These are phyloP conservation scores for Globisporangium cystogenes DNA, from an alignment of 352 stramenopile species.

Conservation along the genomic window DNA sequence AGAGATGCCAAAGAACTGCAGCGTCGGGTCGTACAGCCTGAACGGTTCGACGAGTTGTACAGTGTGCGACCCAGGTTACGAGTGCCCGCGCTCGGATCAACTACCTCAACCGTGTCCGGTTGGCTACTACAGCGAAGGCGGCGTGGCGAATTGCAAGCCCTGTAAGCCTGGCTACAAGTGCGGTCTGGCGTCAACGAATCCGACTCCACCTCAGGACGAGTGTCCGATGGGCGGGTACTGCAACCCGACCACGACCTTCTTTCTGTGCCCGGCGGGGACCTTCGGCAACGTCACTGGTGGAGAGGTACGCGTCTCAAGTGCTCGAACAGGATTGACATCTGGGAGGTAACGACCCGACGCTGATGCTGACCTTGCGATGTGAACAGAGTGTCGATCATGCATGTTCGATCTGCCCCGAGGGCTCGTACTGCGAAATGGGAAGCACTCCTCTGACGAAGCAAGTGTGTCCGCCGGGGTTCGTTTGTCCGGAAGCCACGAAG, in stretches of 20 bases:
- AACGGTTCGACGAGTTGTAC: conserved; percentile 60
- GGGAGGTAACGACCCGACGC: not conserved
- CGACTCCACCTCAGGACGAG: conserved; percentile 78
- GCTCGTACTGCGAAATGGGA: conserved; percentile 77
- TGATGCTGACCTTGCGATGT: not conserved
- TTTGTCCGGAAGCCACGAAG: conserved; percentile 68
- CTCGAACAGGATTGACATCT: not conserved
- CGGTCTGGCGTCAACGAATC: conserved; percentile 62
- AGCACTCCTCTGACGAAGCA: conserved; percentile 58
- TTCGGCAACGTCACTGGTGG: conserved; percentile 81
- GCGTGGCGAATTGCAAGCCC: conserved; percentile 50
- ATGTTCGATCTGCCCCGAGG: conserved; percentile 65
- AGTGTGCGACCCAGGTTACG: conserved; percentile 74
- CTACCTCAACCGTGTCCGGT: conserved; percentile 77
- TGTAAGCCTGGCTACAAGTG: conserved; percentile 80
- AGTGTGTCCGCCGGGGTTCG: conserved; percentile 56
- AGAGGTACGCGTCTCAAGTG: conserved; percentile 30
- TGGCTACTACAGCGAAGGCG: conserved; percentile 83
- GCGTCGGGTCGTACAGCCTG: conserved; percentile 75
- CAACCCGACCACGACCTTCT: conserved; percentile 80
- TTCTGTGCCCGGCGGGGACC: conserved; percentile 82
- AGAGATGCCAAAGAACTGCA: conserved; percentile 64
- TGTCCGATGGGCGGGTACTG: conserved; percentile 89
- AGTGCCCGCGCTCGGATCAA: conserved; percentile 71
- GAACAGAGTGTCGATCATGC: conserved; percentile 71